Conservation (phyloP, 2,329 filamentous ascomycete species). For the Metarhizium rileyi region DNA sequence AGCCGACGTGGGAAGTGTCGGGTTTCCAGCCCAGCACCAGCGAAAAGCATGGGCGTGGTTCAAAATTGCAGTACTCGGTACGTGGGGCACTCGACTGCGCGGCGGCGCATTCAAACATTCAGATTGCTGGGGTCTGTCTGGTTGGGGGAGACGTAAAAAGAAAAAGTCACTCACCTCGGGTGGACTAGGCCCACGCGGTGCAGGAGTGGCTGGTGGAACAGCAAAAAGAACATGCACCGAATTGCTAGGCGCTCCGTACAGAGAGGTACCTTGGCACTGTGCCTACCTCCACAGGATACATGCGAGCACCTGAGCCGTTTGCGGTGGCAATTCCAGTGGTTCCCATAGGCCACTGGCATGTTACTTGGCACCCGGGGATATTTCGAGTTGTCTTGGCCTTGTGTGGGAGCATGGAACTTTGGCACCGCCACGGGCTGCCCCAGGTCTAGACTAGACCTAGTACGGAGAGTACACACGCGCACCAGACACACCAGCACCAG, state of each 20-base stretch:
- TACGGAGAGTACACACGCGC: too few species aligned
- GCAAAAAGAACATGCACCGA: background rate
- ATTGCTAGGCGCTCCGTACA: too few species aligned
- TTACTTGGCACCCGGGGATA: background rate
- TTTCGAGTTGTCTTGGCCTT: background rate
- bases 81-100: background rate
- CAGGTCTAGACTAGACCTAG: conserved; percentile 4
- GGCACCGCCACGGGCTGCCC: background rate
- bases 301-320: conserved; percentile 4
- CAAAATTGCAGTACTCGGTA: too few species aligned
- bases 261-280: too few species aligned
- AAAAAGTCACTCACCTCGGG: background rate
- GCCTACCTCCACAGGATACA: too few species aligned
- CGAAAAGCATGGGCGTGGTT: background rate
- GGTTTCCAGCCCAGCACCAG: background rate
- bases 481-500: too few species aligned
- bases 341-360: background rate
- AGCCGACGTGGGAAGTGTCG: background rate
- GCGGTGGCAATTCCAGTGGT: conserved; percentile 3
- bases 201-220: background rate
- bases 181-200: background rate
- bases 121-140: background rate
- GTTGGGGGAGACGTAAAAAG: background rate
- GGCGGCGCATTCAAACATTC: background rate
- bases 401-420: background rate